These are phyloP conservation scores for Cochlearia excelsa DNA, from an alignment of 345 rosid genomes.

Conservation along the genomic window DNA sequence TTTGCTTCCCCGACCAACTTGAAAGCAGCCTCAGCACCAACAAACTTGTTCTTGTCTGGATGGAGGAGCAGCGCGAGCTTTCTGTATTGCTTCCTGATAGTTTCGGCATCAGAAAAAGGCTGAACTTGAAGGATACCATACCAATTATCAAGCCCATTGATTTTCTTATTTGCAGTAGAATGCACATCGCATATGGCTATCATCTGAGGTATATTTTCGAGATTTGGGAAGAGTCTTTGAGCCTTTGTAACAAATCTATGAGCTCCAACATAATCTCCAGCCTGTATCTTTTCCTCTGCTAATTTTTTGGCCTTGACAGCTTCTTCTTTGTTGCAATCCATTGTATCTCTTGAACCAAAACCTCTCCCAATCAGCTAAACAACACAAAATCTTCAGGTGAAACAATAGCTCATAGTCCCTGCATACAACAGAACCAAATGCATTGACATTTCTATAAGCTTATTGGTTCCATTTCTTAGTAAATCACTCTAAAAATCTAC, in stretches of 20 bases:
- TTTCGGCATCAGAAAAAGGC: conserved; percentile 49
- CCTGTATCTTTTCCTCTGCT: conserved; percentile 62
- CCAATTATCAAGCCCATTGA: conserved; percentile 69
- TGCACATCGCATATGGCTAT: conserved; percentile 76
- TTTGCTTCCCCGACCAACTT: conserved; percentile 88
- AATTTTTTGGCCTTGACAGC: conserved; percentile 60
- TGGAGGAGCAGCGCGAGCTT: conserved; percentile 78
- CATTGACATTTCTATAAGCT: conserved; percentile 1
- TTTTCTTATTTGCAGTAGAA: conserved; percentile 50
- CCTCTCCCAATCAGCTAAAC: conserved; percentile 10
- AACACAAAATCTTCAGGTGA: conserved; percentile 6
- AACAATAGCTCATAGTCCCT: conserved; percentile 17
- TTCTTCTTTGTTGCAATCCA: conserved; percentile 96
- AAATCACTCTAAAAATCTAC: conserved; percentile 3
- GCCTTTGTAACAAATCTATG: conserved; percentile 52
- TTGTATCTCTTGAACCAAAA: conserved; percentile 26
- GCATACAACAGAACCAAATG: conserved; percentile 16
- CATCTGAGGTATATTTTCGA: conserved; percentile 57
- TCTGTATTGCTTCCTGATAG: conserved; percentile 79
- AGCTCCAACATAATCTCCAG: conserved; percentile 60
- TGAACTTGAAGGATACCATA: conserved; percentile 76
- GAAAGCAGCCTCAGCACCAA: conserved; percentile 93
- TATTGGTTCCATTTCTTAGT: not conserved
- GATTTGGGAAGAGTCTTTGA: conserved; percentile 56
- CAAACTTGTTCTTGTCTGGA: conserved; percentile 85